Evolutionary conservation across 345 rosid genomes (phyloP), one percentile per base, ranked within the genome.

Genomic region (Hevea brasiliensis): DNA sequence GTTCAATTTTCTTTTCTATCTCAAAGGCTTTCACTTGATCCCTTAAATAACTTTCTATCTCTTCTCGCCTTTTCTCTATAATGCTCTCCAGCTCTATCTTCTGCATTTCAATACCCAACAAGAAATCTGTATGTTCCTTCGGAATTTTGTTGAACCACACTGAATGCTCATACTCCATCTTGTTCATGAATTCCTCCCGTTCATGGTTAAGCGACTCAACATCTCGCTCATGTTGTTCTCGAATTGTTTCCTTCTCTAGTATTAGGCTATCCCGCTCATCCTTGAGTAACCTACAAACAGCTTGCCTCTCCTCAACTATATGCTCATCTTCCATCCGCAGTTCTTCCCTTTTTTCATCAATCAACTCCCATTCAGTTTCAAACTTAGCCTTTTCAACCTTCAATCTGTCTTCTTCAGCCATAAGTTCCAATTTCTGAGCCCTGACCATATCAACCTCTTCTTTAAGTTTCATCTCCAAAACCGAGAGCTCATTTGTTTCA

Each of bases 321-420:
- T 74, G 76, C 45, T 87, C 89, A 0, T 85, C 89, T 81, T 91
- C 91, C 74, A 81, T 87, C 68, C 65, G 72, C 35, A 96, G 81
- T 75, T 93, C 92, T 78, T 86, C 97, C 79, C 94, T 87, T 77
- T 88, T 93, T 76, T 91, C 98, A 79, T 96, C 97, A 79, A 96
- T 93, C 72, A 86, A 81, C 78, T 96, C 99, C 98, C 98, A 96
- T 80, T 93, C 96, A 48, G 87, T 67, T 84, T 96, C 96, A 79
- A 93, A 93, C 80, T 91, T 87, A 32, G 85, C 92, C 76, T 91
- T 96, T 84, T 93, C 97, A 53, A 70, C 76, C 73, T 91, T 80
- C 81, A 95, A 72, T 74, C 80, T 87, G 73, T 95, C 97, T 62
- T 85, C 98, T 84, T 95, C 97, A 66, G 81, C 85, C 87, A 85